phyloP scores from a whole-genome alignment of 2,329 filamentous ascomycete species.

The Fusarium stilboides region DNA sequence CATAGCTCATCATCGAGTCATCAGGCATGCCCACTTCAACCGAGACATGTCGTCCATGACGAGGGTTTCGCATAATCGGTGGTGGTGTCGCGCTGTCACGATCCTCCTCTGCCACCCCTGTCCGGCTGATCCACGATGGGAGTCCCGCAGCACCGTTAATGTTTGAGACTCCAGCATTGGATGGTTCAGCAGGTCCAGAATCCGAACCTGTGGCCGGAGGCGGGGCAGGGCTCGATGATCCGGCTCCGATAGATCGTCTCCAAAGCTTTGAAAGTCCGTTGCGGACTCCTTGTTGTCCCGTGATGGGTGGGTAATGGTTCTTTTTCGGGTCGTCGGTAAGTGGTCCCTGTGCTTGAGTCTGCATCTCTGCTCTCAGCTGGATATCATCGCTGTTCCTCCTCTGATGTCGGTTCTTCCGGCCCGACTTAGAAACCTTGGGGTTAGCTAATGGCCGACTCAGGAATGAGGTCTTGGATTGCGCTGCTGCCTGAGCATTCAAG shows the following conservation, averaged over 20 bases:
- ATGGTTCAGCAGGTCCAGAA: conserved; percentile 22
- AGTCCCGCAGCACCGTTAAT: conserved; percentile 54
- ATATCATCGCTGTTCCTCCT: conserved; percentile 54
- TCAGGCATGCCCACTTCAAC: conserved; percentile 36
- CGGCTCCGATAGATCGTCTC: conserved; percentile 63
- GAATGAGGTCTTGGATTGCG: conserved; percentile 35
- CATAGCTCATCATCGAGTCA: conserved; percentile 27
- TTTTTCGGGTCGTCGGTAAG: conserved; percentile 53
- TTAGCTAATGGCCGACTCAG: conserved; percentile 40
- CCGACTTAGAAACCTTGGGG: conserved; percentile 34
- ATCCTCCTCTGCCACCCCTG: conserved; percentile 59
- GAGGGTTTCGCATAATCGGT: conserved; percentile 66
- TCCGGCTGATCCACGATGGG: conserved; percentile 59
- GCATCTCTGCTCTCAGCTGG: conserved; percentile 46
- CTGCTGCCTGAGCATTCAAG: conserved; percentile 63
- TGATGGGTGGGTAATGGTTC: conserved; percentile 66
- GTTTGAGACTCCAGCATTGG: conserved; percentile 36
- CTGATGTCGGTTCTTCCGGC: conserved; percentile 37
- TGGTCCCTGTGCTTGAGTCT: conserved; percentile 47
- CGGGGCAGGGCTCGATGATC: conserved; percentile 37
- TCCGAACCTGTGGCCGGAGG: conserved; percentile 28
- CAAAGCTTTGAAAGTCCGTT: conserved; percentile 67
- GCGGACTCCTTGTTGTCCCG: conserved; percentile 60
- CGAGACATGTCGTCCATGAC: conserved; percentile 51
- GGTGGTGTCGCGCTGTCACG: conserved; percentile 68